Conservation (phyloP, 305 asterid genomes). For the Fraxinus latifolia region DNA sequence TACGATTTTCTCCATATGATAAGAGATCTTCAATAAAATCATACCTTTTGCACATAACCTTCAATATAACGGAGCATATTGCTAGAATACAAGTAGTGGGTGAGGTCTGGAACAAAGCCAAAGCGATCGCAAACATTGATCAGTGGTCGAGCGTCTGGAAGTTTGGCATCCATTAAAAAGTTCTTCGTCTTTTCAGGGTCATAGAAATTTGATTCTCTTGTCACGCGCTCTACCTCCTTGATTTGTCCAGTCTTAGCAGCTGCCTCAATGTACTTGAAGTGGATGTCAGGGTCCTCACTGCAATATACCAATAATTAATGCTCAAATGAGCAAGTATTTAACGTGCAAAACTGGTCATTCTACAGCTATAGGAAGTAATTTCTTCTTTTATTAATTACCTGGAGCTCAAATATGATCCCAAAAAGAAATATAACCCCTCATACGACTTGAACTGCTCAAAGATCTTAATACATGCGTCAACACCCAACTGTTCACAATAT, state of each 20-base stretch:
- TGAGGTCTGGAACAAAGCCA: slow-evolving; percentile 56
- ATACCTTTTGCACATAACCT: slow-evolving; percentile 72
- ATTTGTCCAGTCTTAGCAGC: slow-evolving; percentile 99
- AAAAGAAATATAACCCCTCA: slow-evolving; percentile 93
- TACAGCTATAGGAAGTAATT: slow-evolving; percentile 7
- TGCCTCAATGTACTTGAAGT: slow-evolving; percentile 96
- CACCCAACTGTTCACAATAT: slow-evolving; percentile 96
- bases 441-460: slow-evolving; percentile 98
- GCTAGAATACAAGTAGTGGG: slow-evolving; percentile 64
- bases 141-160: slow-evolving; percentile 96
- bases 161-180: slow-evolving; percentile 97
- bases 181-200: slow-evolving; percentile 94
- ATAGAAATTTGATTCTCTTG: slow-evolving; percentile 94
- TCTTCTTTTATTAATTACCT: slow-evolving; percentile 46
- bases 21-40: not conserved
- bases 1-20: not conserved
- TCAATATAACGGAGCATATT: slow-evolving; percentile 98
- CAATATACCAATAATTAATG: slow-evolving; percentile 26
- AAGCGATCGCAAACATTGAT: slow-evolving; percentile 90
- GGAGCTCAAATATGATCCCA: slow-evolving; percentile 97
- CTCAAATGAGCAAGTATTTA: not conserved
- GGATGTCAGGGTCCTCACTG: slow-evolving; percentile 99
- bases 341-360: not conserved
- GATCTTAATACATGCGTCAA: slow-evolving; percentile 83
- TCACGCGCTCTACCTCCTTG: slow-evolving; percentile 98